Evolutionary conservation across 2,329 filamentous ascomycete species (phyloP), one percentile per base, ranked within the genome.

Genomic region (Pezicula rhizophila): DNA sequence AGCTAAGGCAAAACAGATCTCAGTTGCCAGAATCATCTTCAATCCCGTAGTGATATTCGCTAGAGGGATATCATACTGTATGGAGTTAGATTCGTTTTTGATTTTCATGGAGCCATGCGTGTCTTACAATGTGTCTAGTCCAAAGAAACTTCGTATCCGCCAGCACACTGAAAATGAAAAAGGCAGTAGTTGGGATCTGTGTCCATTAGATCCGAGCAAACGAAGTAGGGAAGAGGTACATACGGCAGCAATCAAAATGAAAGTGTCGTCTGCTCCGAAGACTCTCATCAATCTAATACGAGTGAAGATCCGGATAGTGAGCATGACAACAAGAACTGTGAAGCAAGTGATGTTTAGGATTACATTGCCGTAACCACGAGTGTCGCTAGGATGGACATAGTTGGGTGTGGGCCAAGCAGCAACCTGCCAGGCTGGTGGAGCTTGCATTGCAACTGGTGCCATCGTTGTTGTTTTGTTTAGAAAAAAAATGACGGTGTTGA

Each of bases 271-370:
- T 3, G 70, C 34, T n/a, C 73, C 74, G 31, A 69, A 64, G 12
- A 69, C 74, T 51, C 63, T 69, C 15, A 68, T 69, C 18, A 77
- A 61, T 12, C 60, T 59, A 1, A 71, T 49, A 31, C 74, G 66
- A 17, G 73, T 73, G 60, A 70, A 77, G 46, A 78, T 63, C 15
- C 75, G 68, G 31, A 74, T 62, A n/a, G 56, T 47, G 42, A 72
- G 69, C 3, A 75, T 64, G 1, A 68, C 33, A 8, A 72, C 60
- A 1, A 72, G 65, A 2, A 75, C 47, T 5, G 50, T 50, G 11
- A 70, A 61, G 14, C 71, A 60, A 4, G 72, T 52, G 14, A 74
- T 59, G 38, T 72, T 68, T 5, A 72, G 56, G 8, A 73, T 62
- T 15, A 75, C 60, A 25, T 70, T 69, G 20, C 57, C 66, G 60